Conservation (phyloP, 345 rosid genomes). For the Bruguiera parviflora region DNA sequence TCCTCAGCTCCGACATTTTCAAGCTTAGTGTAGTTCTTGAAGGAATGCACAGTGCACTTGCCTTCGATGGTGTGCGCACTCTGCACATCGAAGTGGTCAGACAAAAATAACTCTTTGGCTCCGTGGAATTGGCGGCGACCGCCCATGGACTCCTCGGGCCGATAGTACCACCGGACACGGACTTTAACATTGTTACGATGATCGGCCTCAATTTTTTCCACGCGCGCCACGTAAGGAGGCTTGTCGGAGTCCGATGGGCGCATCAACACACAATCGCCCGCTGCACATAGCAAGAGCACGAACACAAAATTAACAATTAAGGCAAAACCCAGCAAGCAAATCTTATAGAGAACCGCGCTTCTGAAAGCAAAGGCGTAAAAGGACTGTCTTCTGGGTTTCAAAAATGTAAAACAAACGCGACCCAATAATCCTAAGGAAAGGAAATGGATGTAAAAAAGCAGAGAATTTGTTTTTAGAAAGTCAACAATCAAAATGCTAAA, state of each 20-base stretch:
- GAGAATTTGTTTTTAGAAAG: too few species aligned
- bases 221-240: conserved; percentile 76
- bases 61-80: conserved; percentile 86
- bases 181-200: conserved; percentile 71
- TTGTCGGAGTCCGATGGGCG: conserved; percentile 75
- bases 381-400: neutral
- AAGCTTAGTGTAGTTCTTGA: conserved; percentile 78
- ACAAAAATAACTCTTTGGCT: conserved; percentile 72
- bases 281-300: conserved; percentile 32
- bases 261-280: conserved; percentile 79
- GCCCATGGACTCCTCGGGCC: conserved; percentile 86
- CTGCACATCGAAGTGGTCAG: conserved; percentile 73
- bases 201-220: conserved; percentile 81
- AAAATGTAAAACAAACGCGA: too few species aligned
- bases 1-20: conserved; percentile 85
- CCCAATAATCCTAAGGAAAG: too few species aligned
- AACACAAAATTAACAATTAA: too few species aligned
- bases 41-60: conserved; percentile 73
- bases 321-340: too few species aligned
- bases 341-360: too few species aligned
- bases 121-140: conserved; percentile 89
- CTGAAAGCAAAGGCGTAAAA: too few species aligned
- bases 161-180: conserved; percentile 75
- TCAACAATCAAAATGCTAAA: too few species aligned
- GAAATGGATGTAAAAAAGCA: too few species aligned